These are phyloP conservation scores for Lactuca saligna DNA, from an alignment of 129 eudicot genomes.

Conservation along the genomic window DNA sequence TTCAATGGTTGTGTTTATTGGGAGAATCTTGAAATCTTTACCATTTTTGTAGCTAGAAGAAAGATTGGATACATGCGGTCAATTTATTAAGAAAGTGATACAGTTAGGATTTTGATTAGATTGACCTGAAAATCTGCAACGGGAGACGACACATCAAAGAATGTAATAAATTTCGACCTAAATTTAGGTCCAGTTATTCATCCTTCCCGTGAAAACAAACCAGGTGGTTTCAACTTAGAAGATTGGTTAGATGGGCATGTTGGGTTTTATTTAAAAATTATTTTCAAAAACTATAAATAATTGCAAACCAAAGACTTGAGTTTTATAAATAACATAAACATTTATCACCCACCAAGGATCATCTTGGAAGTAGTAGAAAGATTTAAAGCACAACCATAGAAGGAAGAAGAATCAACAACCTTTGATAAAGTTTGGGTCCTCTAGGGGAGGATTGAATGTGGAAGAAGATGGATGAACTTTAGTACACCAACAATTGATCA, in stretches of 20 bases:
- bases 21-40: neutral
- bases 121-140: slow-evolving; percentile 22
- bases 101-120: slow-evolving; percentile 25
- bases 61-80: neutral
- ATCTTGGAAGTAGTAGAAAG: too few species aligned
- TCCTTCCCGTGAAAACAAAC: slow-evolving; percentile 40
- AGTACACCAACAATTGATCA: too few species aligned
- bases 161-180: slow-evolving; percentile 78
- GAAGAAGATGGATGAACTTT: too few species aligned
- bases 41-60: neutral
- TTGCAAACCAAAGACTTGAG: too few species aligned
- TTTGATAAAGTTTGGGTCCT: too few species aligned
- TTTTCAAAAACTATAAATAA: too few species aligned
- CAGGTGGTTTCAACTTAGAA: slow-evolving; percentile 56
- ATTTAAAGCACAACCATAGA: too few species aligned
- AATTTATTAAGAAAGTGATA: slow-evolving; percentile 10
- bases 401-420: too few species aligned
- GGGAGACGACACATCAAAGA: slow-evolving; percentile 54
- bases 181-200: slow-evolving; percentile 76
- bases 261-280: neutral
- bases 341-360: too few species aligned
- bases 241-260: slow-evolving; percentile 59
- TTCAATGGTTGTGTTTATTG: slow-evolving; percentile 3
- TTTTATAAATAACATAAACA: too few species aligned
- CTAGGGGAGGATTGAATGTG: too few species aligned